Base-by-base conservation (phyloP, 78 protist genomes). In the Isochrysis galbana region DNA sequence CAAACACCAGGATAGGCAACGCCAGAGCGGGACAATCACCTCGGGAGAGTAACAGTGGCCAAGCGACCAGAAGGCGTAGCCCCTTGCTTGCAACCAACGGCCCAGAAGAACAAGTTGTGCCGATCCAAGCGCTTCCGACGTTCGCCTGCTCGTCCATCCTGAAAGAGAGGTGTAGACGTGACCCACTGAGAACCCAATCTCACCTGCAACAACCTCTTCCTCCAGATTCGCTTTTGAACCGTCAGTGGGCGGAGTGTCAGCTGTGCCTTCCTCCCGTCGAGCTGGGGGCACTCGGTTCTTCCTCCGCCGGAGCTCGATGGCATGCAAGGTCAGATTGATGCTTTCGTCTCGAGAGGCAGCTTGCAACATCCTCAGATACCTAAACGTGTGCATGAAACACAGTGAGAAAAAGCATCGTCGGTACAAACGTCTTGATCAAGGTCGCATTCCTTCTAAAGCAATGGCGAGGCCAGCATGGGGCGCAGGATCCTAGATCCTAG, bases 1-100 rank as follows among this genome's bases (percentile, higher is more conserved):
- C n/a, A n/a, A n/a, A n/a, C n/a, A n/a, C n/a, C n/a, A n/a, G n/a
- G n/a, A n/a, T n/a, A n/a, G n/a, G n/a, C n/a, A n/a, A n/a, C n/a
- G n/a, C n/a, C n/a, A n/a, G n/a, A n/a, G n/a, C n/a, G n/a, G n/a
- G n/a, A n/a, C n/a, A n/a, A n/a, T n/a, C n/a, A n/a, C n/a, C n/a
- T n/a, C 41, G 34, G 80, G 80, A 10, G 80, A 70, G 80, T 70
- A 70, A 41, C 80, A 70, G 80, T 70, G 80, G 39, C 80, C 80
- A 22, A 70, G 41, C 29, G 29, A 17, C 80, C 80, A 70, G 80
- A 70, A 70, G 44, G 80, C 80, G 80, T 34, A 70, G 80, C 80
- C 41, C 19, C 41, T 4, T 41, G 29, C 44, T 19, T n/a, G 41
- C 41, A 70, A 19, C 80, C 80, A 70, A 17, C 34, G 34, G 80